Conservation (phyloP, 345 rosid genomes). For the Heritiera fomes region DNA sequence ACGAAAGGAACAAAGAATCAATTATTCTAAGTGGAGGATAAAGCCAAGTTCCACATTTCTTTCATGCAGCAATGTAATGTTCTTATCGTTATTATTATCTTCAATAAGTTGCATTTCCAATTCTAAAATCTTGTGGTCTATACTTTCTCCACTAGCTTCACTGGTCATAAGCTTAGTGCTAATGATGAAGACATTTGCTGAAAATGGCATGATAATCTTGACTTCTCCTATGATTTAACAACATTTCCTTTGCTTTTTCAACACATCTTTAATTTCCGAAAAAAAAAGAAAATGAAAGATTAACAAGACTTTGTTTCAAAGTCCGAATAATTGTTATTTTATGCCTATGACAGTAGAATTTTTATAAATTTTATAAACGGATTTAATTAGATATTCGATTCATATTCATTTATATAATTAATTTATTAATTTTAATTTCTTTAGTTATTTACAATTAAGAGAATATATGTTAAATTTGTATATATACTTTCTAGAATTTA, state of each 20-base stretch:
- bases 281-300: background rate
- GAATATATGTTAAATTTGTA: no score
- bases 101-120: background rate
- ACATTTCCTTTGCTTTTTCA: background rate
- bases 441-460: no score
- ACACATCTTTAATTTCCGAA: background rate
- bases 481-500: no score
- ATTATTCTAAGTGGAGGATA: background rate
- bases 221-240: background rate
- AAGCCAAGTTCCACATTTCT: background rate
- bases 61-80: background rate
- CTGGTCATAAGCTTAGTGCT: background rate
- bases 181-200: constrained; percentile 3
- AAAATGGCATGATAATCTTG: background rate
- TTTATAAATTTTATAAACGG: no score
- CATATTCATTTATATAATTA: no score
- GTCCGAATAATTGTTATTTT: background rate
- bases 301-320: background rate
- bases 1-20: background rate
- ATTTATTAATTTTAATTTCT: no score
- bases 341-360: no score
- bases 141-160: background rate
- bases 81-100: background rate
- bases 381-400: no score
- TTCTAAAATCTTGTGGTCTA: background rate